These are phyloP conservation scores for Dictyostelium capitatum DNA, from an alignment of 78 protist genomes.

Conservation along the genomic window DNA sequence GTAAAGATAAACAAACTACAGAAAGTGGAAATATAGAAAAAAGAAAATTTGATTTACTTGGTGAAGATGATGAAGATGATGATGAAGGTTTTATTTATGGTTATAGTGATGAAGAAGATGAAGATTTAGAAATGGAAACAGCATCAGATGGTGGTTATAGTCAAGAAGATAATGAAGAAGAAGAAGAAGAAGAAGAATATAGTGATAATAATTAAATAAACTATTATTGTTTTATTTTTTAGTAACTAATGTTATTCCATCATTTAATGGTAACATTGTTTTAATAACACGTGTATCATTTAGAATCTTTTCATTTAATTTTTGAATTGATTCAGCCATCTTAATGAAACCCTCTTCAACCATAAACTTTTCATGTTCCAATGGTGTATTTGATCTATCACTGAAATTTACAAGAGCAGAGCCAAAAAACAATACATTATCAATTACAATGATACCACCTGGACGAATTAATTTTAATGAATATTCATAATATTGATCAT, in stretches of 20 bases:
- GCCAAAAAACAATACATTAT: slow-evolving; percentile 74
- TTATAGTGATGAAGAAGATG: neutral
- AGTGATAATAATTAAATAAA: neutral
- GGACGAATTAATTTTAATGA: slow-evolving; percentile 63
- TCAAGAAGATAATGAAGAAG: neutral
- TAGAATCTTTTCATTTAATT: slow-evolving; percentile 47
- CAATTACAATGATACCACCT: slow-evolving; percentile 86
- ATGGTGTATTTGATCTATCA: neutral
- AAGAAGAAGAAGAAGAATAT: neutral
- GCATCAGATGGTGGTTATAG: neutral
- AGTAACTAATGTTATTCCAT: slow-evolving; percentile 81
- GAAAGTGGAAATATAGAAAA: too few relatives aligned
- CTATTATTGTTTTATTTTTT: slow-evolving; percentile 35
- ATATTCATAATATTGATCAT: slow-evolving; percentile 79
- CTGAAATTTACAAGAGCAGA: neutral
- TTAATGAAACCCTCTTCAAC: neutral
- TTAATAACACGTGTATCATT: slow-evolving; percentile 66
- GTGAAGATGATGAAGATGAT: neutral
- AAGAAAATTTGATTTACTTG: neutral
- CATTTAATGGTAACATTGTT: slow-evolving; percentile 74
- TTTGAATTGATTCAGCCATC: slow-evolving; percentile 30
- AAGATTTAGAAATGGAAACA: neutral
- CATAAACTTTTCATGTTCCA: neutral
- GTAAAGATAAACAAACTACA: neutral
- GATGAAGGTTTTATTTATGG: neutral